Evolutionary conservation across 768 basidiomycete species (phyloP).

Genomic region (Mycena belliarum): DNA sequence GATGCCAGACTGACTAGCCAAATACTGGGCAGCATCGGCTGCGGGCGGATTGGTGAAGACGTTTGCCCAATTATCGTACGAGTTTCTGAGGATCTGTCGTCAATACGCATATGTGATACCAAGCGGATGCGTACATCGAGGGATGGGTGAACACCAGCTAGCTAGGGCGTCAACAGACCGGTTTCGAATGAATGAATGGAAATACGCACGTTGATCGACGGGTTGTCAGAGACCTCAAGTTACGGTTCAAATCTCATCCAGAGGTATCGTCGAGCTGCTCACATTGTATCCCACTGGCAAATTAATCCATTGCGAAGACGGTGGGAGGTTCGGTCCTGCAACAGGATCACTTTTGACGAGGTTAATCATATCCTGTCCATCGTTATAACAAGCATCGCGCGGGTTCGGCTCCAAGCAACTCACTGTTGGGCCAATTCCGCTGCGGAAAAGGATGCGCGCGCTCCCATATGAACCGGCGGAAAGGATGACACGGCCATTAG

Average conservation of each 20-base stretch:
- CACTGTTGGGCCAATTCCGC: constrained; percentile 42
- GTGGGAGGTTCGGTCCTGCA: constrained; percentile 36
- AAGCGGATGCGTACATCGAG: constrained; percentile 23
- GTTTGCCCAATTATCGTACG: constrained; percentile 45
- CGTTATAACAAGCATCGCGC: neutral
- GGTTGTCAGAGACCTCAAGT: constrained; percentile 36
- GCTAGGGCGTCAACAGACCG: neutral
- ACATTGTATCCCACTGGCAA: constrained; percentile 31
- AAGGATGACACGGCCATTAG: constrained; percentile 21
- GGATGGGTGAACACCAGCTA: constrained; percentile 46
- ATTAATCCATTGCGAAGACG: constrained; percentile 38
- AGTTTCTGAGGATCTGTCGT: constrained; percentile 21
- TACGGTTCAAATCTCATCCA: neutral
- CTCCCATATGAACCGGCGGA: constrained; percentile 42
- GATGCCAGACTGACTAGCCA: constrained; percentile 37
- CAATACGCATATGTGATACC: neutral
- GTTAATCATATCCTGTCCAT: constrained; percentile 31
- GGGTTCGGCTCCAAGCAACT: neutral
- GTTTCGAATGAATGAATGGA: neutral
- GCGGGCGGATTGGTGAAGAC: constrained; percentile 39
- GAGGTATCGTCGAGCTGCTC: neutral
- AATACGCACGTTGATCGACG: constrained; percentile 41
- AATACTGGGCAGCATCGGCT: constrained; percentile 42
- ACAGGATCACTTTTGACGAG: constrained; percentile 34
- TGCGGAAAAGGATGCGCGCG: constrained; percentile 41